These are phyloP conservation scores for Centaurea solstitialis DNA, from an alignment of 129 eudicot genomes.

Conservation along the genomic window DNA sequence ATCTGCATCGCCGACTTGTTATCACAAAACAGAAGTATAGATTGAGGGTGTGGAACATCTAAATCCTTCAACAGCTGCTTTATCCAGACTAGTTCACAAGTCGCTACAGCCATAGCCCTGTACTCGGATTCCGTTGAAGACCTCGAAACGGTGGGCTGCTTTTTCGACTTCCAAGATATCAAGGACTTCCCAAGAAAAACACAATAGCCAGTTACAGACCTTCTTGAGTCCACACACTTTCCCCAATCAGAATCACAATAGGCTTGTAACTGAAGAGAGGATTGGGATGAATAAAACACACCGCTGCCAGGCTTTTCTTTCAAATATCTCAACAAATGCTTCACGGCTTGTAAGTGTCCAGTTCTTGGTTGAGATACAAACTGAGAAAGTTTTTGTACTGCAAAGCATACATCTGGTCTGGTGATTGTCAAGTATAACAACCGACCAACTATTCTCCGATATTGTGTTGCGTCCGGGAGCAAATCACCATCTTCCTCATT, in stretches of 20 bases:
- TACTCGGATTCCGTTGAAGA: not conserved
- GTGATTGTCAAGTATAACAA: too few relatives aligned
- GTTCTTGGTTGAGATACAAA: too few relatives aligned
- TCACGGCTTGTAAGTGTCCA: not conserved
- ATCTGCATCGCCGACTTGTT: not conserved
- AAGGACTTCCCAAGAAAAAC: not conserved
- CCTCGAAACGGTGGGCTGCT: not conserved
- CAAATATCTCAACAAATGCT: not conserved
- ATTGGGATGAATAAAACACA: not conserved
- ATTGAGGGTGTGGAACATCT: too few relatives aligned
- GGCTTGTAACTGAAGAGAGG: not conserved
- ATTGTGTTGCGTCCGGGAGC: too few relatives aligned
- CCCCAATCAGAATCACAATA: not conserved
- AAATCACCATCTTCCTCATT: too few relatives aligned
- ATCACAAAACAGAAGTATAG: not conserved
- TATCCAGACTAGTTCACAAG: not conserved
- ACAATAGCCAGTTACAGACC: not conserved
- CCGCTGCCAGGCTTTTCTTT: not conserved
- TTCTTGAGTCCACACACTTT: not conserved
- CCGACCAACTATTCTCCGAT: too few relatives aligned
- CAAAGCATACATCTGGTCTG: too few relatives aligned
- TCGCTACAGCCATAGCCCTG: not conserved
- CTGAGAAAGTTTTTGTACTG: too few relatives aligned
- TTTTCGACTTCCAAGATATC: not conserved
- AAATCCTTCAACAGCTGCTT: not conserved